These are phyloP conservation scores for Tricholoma sp. DNA, from an alignment of 768 basidiomycete genomes.

Conservation along the genomic window DNA sequence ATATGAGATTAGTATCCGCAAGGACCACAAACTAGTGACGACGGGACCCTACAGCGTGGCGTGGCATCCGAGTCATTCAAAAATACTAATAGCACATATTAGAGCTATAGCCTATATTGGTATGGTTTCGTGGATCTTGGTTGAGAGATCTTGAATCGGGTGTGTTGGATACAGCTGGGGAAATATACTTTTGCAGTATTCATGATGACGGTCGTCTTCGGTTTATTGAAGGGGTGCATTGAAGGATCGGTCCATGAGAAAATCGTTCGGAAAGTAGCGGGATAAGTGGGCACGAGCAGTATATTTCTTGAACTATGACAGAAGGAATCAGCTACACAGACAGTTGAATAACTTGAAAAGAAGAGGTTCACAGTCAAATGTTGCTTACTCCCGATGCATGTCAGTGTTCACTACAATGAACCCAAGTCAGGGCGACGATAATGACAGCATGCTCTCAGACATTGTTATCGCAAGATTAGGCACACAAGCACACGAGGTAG, in stretches of 20 bases:
- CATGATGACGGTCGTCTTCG: not conserved
- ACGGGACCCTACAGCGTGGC: conserved; percentile 27
- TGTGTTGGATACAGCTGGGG: not conserved
- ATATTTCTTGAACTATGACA: too few relatives aligned
- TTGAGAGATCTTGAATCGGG: not conserved
- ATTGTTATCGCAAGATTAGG: too few relatives aligned
- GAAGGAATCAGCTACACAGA: too few relatives aligned
- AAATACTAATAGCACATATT: conserved; percentile 18
- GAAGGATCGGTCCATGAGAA: not conserved
- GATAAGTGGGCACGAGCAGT: not conserved
- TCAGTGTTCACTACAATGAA: too few relatives aligned
- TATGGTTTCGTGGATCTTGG: conserved; percentile 17
- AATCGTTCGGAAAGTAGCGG: not conserved
- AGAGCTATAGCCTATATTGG: too few relatives aligned
- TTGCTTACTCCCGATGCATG: too few relatives aligned
- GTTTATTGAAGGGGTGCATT: not conserved
- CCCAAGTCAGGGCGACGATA: too few relatives aligned
- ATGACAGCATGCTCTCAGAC: too few relatives aligned
- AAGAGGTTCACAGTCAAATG: too few relatives aligned
- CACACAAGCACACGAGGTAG: too few relatives aligned
- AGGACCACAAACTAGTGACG: conserved; percentile 23
- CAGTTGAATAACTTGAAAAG: too few relatives aligned
- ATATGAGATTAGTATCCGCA: conserved; percentile 29
- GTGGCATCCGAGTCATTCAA: conserved; percentile 30
- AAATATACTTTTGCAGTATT: not conserved